Base-by-base conservation (phyloP, 2,329 filamentous ascomycete genomes). In the Apiospora malaysiana region DNA sequence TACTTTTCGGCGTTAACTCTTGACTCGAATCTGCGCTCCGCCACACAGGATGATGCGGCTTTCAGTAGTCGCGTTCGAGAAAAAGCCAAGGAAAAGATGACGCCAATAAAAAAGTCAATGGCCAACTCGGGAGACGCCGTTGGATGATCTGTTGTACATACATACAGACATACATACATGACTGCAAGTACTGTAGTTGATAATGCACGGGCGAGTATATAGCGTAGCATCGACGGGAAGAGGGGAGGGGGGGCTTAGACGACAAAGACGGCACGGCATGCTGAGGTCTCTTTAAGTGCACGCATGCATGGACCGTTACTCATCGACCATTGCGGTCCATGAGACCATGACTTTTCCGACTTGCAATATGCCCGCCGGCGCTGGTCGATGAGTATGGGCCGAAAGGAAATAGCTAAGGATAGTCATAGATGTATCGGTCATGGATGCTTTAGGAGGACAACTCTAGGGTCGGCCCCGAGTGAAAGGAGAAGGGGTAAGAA, bases 251-350 rank as follows among this genome's bases (percentile, higher is more conserved):
- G 56, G 56, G 42, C 42, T 45, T 42, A 14, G 40, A 45, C 12
- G 42, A 4, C 16, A 4, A 45, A 45, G 42, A 45, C 14, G 42
- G 42, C 12, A 45, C 56, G 56, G 56, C 56, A 63, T 32, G 21
- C 4, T 23, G 18, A 21, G 4, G 56, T 40, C 32, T 37, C 56
- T 63, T 63, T 63, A 63, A 63, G 56, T 63, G 56, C 56, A 40
- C 56, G 56, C 32, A 63, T 63, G 56, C 56, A 63, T 40, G 56
- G 56, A 32, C 32, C 4, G 21, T 63, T 63, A 63, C 56, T 63
- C 56, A 63, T 63, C 56, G 32, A 16, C 42, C 42, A 40, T 40
- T 14, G 16, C 32, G 25, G 27, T 59, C 27, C 8, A 37, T 59
- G 51, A 59, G 25, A 37, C 21, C 18, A 27, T 7, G 16, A 59